Base-by-base conservation (phyloP, 2,329 filamentous ascomycete genomes). In the Neofusicoccum parvum region DNA sequence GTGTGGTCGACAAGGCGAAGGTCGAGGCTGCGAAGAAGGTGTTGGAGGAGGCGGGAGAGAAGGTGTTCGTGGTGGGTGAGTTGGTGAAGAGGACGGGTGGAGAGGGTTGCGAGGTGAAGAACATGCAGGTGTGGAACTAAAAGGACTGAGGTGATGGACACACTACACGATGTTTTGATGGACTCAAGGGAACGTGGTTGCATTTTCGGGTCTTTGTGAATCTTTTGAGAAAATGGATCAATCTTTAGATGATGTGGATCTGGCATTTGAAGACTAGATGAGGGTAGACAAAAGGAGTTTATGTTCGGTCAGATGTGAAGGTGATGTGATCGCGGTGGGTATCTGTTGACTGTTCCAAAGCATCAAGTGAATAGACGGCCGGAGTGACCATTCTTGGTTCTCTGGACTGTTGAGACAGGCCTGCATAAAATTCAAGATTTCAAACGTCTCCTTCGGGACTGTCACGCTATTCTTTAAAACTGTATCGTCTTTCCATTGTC, bases 61-160 rank as follows among this genome's bases (percentile, higher is more conserved):
- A 82, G 66, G 92, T 96, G 3, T 92, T 86, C 75, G 84, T 81
- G 32, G 88, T 98, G 67, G 95, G 94, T 15, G 85, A 82, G 73
- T 82, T 99, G 68, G 84, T 90, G 46, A 78, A 83, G 68, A 85
- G 88, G 71, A 73, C 75, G 5, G 83, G 51, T 1, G 73, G 88
- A 2, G 73, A 88, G 71, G 88, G 85, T 2, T 92, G 90, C 73
- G 79, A 88, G 27, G 78, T 94, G 66, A 82, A 80, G 68, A 88
- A 88, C 64, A 78, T 92, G 74, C 79, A 85, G 69, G 80, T 73
- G n/a, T 80, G 79, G 78, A 72, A 73, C 56, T 79, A 71, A 45
- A n/a, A 37, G 49, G 7, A 10, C 27, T 7, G 6, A 32, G 27
- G 5, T 7, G 5, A 7, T 32, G 5, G 27, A 32, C 1, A 32